Evolutionary conservation across 495 filamentous ascomycete species (phyloP).

Genomic region (Neurospora terricola): DNA sequence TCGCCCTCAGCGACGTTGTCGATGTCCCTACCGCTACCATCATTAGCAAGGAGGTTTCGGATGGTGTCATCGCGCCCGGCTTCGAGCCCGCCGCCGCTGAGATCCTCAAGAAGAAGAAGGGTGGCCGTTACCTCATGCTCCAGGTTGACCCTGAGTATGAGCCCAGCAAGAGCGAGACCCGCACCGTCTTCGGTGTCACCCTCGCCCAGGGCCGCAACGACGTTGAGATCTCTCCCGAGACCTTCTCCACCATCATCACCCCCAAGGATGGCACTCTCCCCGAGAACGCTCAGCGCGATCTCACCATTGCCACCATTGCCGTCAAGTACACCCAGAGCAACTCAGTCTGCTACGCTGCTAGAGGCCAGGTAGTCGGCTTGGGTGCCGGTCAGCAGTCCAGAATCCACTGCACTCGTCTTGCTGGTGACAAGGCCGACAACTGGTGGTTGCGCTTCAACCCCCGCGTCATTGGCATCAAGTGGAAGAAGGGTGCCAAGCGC

Average conservation of each 20-base stretch:
- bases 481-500: constrained; percentile 93
- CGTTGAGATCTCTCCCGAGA: constrained; percentile 68
- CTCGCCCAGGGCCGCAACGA: constrained; percentile 89
- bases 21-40: constrained; percentile 90
- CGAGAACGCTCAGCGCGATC: constrained; percentile 73
- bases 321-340: constrained; percentile 98
- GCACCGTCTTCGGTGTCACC: constrained; percentile 81
- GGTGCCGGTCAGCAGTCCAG: constrained; percentile 95
- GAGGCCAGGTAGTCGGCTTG: constrained; percentile 88
- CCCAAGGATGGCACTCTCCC: constrained; percentile 69
- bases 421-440: constrained; percentile 98
- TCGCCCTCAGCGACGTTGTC: constrained; percentile 82
- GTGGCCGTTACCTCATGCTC: constrained; percentile 89
- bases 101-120: constrained; percentile 96
- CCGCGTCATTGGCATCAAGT: constrained; percentile 75
- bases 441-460: constrained; percentile 99
- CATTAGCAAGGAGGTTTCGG: constrained; percentile 93
- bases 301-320: constrained; percentile 92
- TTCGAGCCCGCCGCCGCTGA: constrained; percentile 77
- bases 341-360: constrained; percentile 93
- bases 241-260: constrained; percentile 75
- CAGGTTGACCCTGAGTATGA: constrained; percentile 86
- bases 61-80: constrained; percentile 85
- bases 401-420: constrained; percentile 95
- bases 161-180: constrained; percentile 62